Evolutionary conservation across 345 rosid genomes (phyloP), one percentile per base, ranked within the genome.

Genomic region (Iberis pinnata): DNA sequence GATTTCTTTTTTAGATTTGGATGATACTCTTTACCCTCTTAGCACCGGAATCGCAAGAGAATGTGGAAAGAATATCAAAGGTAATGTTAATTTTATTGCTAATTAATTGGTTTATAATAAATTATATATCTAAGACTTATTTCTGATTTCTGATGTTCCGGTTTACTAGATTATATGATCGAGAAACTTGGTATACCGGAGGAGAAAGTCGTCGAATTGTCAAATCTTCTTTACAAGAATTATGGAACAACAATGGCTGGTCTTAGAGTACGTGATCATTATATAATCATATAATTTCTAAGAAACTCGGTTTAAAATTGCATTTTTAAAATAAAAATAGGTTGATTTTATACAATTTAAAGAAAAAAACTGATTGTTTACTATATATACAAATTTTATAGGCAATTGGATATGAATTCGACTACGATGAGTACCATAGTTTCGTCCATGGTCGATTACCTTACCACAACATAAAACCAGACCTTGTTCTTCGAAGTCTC

Each of bases 181-280:
- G 98, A 92, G 63, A 61, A 65, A 49, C 86, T 92, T 29, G 87
- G 97, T 53, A 83, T 92, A 48, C 78, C 83, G 1, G 56, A 60
- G 63, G 76, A 73, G 70, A 78, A 80, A 56, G 69, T 92, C 43
- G 61, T 60, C 26, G 88, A 75, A 20, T 61, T 88, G 71, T 84
- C 90, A 56, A 73, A 85, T 49, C 69, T 76, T 25, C 76, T 81
- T 27, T 92, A 92, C 79, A 88, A 78, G 75, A 81, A 92, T 58
- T 88, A 88, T 62, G 98, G 98, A 51, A 92, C 98, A 49, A 92
- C 98, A 65, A 85, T 88, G 97, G 97, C 98, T 59, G 98, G 98
- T 56, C 97, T 92, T 16, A 76, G 94, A 76, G 98, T 90, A 81
- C 47, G 70, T 65, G 54, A 43, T 43, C 42, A 22, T 2, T 19